Evolutionary conservation across 2,329 filamentous ascomycete genomes (phyloP), one percentile per base, ranked within the genome.

Genomic region (Clonostachys chloroleuca): DNA sequence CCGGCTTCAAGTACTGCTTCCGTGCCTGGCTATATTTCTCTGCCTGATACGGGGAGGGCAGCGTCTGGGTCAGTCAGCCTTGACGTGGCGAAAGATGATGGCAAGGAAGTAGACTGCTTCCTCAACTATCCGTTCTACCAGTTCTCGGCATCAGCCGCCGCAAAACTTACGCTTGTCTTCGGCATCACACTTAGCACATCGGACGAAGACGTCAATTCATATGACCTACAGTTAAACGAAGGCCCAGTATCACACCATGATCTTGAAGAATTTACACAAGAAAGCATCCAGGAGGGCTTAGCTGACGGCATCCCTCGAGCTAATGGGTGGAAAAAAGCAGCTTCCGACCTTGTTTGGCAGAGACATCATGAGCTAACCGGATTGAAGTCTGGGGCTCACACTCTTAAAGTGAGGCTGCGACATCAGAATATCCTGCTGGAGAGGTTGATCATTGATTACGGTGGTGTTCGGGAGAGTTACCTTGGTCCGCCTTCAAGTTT

Each of bases 401-500:
- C 17, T 2, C 14, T 39, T 39, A n/a, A 14, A n/a, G 36, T 39
- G 36, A n/a, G 36, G 14, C 17, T 39, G 14, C 36, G 17, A 7
- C 56, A 60, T 72, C 70, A 73, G 4, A 73, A 73, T 33, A 62
- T 80, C 4, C 59, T 78, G 8, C 65, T 80, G 48, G 73, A 80
- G 58, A 80, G 78, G 65, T 59, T 80, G 24, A 64, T 80, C 2
- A 52, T 81, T 9, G 66, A 80, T 52, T 52, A 79, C 36, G 78
- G 77, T 5, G 77, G 76, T 5, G 68, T 78, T 5, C 62, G 74
- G 48, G 61, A 66, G 12, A 77, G 72, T 45, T 80, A 78, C 54
- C 59, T 81, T 13, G 77, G 77, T 0, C 76, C 77, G 18, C 76
- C 75, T 3, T 74, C 78, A 67, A 78, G 73, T 46, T 75, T 74